phyloP scores from a whole-genome alignment of 805 yeast genomes.

The Metschnikowia picachoensis region DNA sequence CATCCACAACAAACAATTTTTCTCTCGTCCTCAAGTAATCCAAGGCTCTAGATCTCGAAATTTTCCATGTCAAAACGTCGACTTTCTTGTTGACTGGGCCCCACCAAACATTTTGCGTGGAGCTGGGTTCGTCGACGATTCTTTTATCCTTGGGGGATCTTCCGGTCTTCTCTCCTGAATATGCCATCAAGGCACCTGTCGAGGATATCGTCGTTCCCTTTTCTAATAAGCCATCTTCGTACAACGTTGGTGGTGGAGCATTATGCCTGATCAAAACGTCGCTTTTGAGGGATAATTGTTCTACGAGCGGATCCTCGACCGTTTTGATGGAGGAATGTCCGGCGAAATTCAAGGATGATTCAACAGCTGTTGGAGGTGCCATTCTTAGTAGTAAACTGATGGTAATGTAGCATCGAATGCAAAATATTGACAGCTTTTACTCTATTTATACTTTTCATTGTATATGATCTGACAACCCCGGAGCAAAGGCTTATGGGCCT shows the following conservation, averaged over 20 bases:
- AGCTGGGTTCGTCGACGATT: conserved; percentile 90
- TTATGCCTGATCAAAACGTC: conserved; percentile 79
- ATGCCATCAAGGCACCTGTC: conserved; percentile 93
- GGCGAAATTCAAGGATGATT: conserved; percentile 40
- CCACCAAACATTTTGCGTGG: conserved; percentile 92
- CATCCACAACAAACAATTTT: conserved; percentile 91
- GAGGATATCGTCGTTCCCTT: conserved; percentile 87
- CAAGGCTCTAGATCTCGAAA: conserved; percentile 92
- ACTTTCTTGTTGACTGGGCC: conserved; percentile 97
- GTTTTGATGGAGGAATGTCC: conserved; percentile 37
- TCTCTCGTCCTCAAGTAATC: conserved; percentile 96
- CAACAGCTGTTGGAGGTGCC: conserved; percentile 45
- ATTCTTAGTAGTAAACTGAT: conserved; percentile 15
- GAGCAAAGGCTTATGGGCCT: conserved; percentile 4
- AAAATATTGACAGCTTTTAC: neutral
- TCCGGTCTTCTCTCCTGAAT: conserved; percentile 94
- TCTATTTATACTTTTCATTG: conserved; percentile 11
- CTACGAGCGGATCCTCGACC: conserved; percentile 39
- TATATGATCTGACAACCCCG: conserved; percentile 6
- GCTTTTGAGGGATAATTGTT: conserved; percentile 45
- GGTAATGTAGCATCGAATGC: too few relatives aligned
- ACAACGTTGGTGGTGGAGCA: conserved; percentile 86
- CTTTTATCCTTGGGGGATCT: conserved; percentile 98
- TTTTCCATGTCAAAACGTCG: conserved; percentile 90
- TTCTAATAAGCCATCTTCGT: conserved; percentile 92